Evolutionary conservation across 176 grass and related monocot species (phyloP).

Genomic region (Dendrocalamus sinicus): DNA sequence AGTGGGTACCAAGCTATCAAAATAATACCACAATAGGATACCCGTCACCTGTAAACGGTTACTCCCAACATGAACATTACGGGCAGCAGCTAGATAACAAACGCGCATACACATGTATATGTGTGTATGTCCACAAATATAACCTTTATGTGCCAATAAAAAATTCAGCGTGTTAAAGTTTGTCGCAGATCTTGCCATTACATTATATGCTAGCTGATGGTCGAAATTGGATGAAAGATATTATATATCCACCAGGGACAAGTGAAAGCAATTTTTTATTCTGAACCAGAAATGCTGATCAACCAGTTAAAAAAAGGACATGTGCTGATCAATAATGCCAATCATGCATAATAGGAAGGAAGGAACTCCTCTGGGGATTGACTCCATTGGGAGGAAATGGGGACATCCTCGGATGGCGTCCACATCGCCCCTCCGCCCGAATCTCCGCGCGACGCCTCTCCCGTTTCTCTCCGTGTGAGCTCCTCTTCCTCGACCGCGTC

Average conservation of each 20-base stretch:
- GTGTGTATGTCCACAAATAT: background rate
- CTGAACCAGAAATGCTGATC: background rate
- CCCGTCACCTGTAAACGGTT: background rate
- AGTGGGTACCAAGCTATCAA: background rate
- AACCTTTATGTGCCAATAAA: background rate
- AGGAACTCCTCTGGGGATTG: too few species aligned
- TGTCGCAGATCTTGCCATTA: background rate
- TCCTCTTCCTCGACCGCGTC: too few species aligned
- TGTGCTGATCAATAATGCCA: background rate
- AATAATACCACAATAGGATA: background rate
- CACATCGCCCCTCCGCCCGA: too few species aligned
- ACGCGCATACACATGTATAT: background rate
- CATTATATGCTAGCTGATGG: background rate
- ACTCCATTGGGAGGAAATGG: too few species aligned
- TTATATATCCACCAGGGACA: background rate
- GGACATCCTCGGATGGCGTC: too few species aligned
- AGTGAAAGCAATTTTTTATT: background rate
- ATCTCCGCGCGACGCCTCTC: too few species aligned
- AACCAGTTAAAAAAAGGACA: background rate
- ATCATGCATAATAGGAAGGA: too few species aligned
- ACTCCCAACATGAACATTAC: background rate
- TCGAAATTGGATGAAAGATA: background rate
- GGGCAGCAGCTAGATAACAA: background rate
- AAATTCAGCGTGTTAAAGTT: background rate
- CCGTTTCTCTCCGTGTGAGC: too few species aligned